Percentiles rank a stretch among this genome's conserved stretches.
phyloP scores from a whole-genome alignment of 2,329 filamentous ascomycete genomes.

The Colletotrichum brevisporum region DNA sequence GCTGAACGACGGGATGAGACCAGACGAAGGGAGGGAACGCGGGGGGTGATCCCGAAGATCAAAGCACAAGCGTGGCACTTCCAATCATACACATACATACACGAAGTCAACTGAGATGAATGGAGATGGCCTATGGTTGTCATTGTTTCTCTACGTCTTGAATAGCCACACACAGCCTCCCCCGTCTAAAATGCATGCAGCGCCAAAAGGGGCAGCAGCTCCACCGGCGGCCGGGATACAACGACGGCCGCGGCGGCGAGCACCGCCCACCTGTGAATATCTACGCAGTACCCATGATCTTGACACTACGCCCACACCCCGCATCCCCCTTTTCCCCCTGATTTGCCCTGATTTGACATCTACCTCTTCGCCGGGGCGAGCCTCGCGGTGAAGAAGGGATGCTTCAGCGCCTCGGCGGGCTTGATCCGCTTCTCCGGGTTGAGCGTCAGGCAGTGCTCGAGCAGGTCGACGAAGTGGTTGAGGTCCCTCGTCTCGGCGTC shows the following conservation, averaged over 20 bases:
- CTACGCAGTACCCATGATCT: too few species aligned
- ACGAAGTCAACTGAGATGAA: background rate
- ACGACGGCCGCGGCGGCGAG: too few species aligned
- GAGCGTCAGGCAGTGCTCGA: constrained; percentile 89
- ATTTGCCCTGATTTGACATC: constrained; percentile 10
- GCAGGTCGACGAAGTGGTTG: constrained; percentile 85
- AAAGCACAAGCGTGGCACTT: background rate
- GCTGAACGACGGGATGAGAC: background rate
- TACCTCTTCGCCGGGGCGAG: constrained; percentile 45
- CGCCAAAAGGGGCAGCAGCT: background rate
- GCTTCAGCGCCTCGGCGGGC: constrained; percentile 86
- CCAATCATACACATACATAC: background rate
- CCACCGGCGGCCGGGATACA: too few species aligned
- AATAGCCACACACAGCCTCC: background rate
- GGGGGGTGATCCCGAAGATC: background rate
- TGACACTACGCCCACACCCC: background rate
- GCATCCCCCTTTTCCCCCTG: background rate
- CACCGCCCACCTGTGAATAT: too few species aligned
- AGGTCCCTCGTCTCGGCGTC: constrained; percentile 84
- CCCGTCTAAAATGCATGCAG: background rate
- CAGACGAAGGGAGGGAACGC: background rate
- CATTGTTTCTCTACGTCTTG: background rate
- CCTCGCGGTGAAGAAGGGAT: constrained; percentile 82
- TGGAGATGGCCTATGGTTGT: background rate
- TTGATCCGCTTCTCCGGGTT: constrained; percentile 95